Evolutionary conservation across 495 filamentous ascomycete species (phyloP).

Genomic region (Apodospora peruviana): DNA sequence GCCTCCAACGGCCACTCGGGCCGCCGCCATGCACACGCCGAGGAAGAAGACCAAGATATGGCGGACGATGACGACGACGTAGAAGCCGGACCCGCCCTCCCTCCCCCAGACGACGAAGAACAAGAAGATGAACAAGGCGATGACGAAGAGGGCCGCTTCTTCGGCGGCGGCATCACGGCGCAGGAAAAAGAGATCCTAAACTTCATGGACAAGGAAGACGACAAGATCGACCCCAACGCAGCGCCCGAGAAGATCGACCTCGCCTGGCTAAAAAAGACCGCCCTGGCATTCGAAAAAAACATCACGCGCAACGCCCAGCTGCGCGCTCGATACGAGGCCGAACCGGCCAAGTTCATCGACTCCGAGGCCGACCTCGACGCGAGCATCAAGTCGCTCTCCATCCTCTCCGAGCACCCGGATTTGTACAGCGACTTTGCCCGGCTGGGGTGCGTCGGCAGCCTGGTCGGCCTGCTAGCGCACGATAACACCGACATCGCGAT

Average conservation of each 20-base stretch:
- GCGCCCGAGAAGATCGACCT: conserved; percentile 71
- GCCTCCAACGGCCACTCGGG: conserved; percentile 41
- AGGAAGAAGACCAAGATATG: conserved; percentile 21
- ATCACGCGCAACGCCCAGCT: conserved; percentile 91
- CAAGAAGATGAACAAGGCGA: conserved; percentile 62
- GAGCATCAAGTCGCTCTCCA: conserved; percentile 81
- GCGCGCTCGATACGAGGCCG: conserved; percentile 77
- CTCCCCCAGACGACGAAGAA: conserved; percentile 39
- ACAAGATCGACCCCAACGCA: conserved; percentile 33
- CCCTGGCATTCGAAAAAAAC: conserved; percentile 82
- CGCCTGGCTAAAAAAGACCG: conserved; percentile 76
- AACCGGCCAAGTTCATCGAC: conserved; percentile 72
- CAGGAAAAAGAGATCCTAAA: conserved; percentile 83
- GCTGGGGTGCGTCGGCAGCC: conserved; percentile 65
- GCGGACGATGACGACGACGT: conserved; percentile 55
- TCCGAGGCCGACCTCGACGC: conserved; percentile 87
- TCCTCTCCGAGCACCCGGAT: conserved; percentile 80
- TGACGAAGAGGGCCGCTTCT: conserved; percentile 92
- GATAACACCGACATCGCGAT: conserved; percentile 98
- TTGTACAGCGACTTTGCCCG: conserved; percentile 80
- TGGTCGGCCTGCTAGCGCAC: conserved; percentile 80
- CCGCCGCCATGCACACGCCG: neutral
- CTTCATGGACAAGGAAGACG: conserved; percentile 68
- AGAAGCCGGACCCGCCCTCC: conserved; percentile 42
- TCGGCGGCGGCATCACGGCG: conserved; percentile 81